A percentile compares a stretch with the other conserved stretches of the same genome.
These are phyloP conservation scores for Arachnomyces sp. DNA, from an alignment of 2,329 filamentous ascomycete genomes.

Conservation along the genomic window DNA sequence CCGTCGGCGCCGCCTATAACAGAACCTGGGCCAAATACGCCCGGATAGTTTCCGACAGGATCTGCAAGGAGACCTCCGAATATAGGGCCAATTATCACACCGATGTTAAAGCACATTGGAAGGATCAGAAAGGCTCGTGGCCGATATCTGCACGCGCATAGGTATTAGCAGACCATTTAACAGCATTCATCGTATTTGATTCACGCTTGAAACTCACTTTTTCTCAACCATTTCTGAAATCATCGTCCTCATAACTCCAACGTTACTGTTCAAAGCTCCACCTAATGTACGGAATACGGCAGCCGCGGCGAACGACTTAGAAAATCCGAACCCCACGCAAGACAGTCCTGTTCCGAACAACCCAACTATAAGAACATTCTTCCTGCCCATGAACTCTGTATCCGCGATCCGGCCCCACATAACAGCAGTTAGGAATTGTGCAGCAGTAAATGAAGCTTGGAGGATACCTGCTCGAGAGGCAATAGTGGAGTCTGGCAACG, in stretches of 20 bases:
- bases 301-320: constrained; percentile 54
- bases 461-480: constrained; percentile 70
- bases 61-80: constrained; percentile 62
- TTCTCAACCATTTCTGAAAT: constrained; percentile 64
- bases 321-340: constrained; percentile 63
- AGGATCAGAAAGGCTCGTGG: constrained; percentile 52
- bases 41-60: constrained; percentile 54
- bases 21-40: constrained; percentile 54
- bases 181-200: constrained; percentile 16
- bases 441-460: constrained; percentile 70
- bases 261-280: constrained; percentile 63
- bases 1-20: constrained; percentile 50
- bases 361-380: constrained; percentile 70
- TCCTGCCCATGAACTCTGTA: constrained; percentile 61
- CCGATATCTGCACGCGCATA: constrained; percentile 28
- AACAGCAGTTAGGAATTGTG: constrained; percentile 76
- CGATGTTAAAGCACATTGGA: constrained; percentile 64
- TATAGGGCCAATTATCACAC: constrained; percentile 52
- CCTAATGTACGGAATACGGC: constrained; percentile 60
- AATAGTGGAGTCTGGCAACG: constrained; percentile 55
- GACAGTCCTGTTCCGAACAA: constrained; percentile 61
- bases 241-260: constrained; percentile 68
- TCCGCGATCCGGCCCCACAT: constrained; percentile 69
- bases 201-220: constrained; percentile 44
- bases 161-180: constrained; percentile 3